phyloP scores from a whole-genome alignment of 2,329 filamentous ascomycete species.

The Coniochaeta sp. region DNA sequence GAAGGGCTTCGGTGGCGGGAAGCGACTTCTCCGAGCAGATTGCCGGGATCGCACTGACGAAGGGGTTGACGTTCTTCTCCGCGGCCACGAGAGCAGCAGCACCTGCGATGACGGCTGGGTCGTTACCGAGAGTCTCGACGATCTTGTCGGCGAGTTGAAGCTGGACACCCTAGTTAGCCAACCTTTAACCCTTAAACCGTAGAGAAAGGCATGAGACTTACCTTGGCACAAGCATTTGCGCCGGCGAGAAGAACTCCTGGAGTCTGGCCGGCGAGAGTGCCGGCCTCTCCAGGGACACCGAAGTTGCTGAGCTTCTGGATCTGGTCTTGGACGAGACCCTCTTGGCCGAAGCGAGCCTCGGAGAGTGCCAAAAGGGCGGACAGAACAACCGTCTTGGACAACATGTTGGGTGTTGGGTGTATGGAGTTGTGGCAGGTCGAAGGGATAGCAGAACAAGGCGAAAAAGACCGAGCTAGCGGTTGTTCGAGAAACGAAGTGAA shows the following conservation, averaged over 20 bases:
- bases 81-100: slow-evolving; percentile 58
- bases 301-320: slow-evolving; percentile 44
- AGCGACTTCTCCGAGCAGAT: slow-evolving; percentile 55
- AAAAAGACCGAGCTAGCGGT: slow-evolving; percentile 5
- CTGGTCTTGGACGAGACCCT: slow-evolving; percentile 49
- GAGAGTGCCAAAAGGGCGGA: slow-evolving; percentile 1
- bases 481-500: slow-evolving; percentile 1
- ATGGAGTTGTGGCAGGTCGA: not conserved
- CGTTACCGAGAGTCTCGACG: slow-evolving; percentile 51
- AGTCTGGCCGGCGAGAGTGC: slow-evolving; percentile 54
- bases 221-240: slow-evolving; percentile 57
- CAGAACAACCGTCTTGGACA: not conserved
- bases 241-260: slow-evolving; percentile 55
- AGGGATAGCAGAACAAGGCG: not conserved
- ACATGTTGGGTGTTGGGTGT: not conserved
- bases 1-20: slow-evolving; percentile 50
- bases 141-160: slow-evolving; percentile 60
- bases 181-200: too few species aligned
- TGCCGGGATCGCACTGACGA: slow-evolving; percentile 46
- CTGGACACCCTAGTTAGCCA: slow-evolving; percentile 17
- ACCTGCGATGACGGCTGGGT: slow-evolving; percentile 51
- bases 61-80: slow-evolving; percentile 66
- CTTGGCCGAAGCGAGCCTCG: slow-evolving; percentile 55
- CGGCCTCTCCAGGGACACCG: slow-evolving; percentile 51
- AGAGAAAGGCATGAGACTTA: too few species aligned